Base-by-base conservation (phyloP, 805 yeast species). In the Teunomyces kruisii region DNA sequence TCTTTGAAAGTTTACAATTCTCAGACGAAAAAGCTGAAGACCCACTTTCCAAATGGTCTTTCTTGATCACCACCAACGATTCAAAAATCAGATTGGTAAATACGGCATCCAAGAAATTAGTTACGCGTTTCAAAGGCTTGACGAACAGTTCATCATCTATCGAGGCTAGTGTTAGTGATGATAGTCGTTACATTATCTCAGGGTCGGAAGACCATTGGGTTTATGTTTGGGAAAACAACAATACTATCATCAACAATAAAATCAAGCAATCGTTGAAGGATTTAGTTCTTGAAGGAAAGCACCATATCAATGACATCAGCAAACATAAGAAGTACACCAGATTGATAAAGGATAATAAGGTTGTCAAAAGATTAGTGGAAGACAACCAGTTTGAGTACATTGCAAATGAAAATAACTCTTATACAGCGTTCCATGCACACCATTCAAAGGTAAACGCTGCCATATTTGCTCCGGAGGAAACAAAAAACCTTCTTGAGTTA, bases 201-300 rank as follows among this genome's bases (percentile, higher is more conserved):
- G 96, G 96, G 0, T 86, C 95, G 9, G 97, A 91, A 59, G 94
- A 91, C 65, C 88, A 87, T 53, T 82, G 90, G 82, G 79, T 87
- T 10, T 91, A 90, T 57, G 67, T 88, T 9, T 92, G 98, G 98
- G 75, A 77, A 44, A 62, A 72, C 52, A 66, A 71, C 50, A 69
- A 71, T 44, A 56, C 64, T 29, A 68, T 67, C 53, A 67, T 66
- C 52, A 76, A 67, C 58, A 73, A 62, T 51, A 67, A 55, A 53
- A 55, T 74, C 42, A 64, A 60, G 27, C 57, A 48, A 31, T 62
- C 71, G 1, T 45, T 72, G 35, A 65, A 62, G 39, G 77, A 71
- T 16, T 40, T 69, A 10, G 54, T 67, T 14, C 43, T 54, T 7
- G 75, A 68, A 30, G 65, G 72, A 6, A 66, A 61, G 36, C 57